Conservation (phyloP, 306 rosid species). For the Dalbergia oliveri region DNA sequence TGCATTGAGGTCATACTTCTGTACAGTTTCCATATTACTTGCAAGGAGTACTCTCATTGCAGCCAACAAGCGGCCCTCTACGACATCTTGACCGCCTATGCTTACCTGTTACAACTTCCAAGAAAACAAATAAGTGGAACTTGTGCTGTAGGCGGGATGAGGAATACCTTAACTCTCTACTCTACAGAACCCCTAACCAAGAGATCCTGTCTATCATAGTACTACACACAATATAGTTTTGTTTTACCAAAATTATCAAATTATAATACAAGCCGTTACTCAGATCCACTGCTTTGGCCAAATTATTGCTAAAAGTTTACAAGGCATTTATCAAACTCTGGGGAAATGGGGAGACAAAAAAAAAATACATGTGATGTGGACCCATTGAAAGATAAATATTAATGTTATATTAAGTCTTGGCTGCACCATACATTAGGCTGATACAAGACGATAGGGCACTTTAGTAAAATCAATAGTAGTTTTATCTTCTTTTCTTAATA, state of each 20-base stretch:
- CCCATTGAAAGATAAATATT: too few species aligned
- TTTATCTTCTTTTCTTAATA: not conserved
- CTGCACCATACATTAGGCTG: not conserved
- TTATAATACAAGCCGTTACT: conserved; percentile 13
- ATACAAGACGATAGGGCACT: conserved; percentile 1
- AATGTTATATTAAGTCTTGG: too few species aligned
- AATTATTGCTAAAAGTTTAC: not conserved
- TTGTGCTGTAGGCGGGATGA: not conserved
- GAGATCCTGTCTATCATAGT: too few species aligned
- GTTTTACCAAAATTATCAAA: conserved; percentile 4
- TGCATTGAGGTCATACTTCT: conserved; percentile 63
- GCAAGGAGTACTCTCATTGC: conserved; percentile 81
- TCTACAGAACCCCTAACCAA: not conserved
- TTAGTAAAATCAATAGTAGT: conserved; percentile 28
- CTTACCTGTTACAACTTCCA: conserved; percentile 59
- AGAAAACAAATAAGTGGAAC: conserved; percentile 10
- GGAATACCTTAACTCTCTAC: not conserved
- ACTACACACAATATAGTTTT: not conserved
- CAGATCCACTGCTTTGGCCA: conserved; percentile 10
- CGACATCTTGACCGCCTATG: conserved; percentile 77
- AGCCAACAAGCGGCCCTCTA: conserved; percentile 90
- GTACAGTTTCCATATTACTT: conserved; percentile 56
- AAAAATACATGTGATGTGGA: too few species aligned
- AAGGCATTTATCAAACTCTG: conserved; percentile 5
- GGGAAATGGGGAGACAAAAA: not conserved